Base-by-base conservation (phyloP, 1,284 basidiomycete species). In the Trametes hirsuta region DNA sequence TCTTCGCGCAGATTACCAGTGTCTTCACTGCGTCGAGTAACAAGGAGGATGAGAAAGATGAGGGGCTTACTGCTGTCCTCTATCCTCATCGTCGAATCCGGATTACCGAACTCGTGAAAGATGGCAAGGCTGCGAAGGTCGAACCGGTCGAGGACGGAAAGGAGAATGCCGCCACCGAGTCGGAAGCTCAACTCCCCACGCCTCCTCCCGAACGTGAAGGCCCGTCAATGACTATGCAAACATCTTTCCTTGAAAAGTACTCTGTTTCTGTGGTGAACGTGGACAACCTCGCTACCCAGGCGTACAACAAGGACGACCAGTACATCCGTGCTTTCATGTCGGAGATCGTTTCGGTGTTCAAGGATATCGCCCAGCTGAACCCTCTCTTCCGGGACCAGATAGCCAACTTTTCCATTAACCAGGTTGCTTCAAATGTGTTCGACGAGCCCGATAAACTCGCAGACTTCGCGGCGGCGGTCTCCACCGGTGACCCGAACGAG, bases 381-480 rank as follows among this genome's bases (percentile, higher is more conserved):
- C 95, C 96, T 0, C 87, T 98, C 63, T 98, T 99, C 88, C 91
- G 97, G 53, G 97, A 98, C 78, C 97, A 98, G 75, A 97, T 97
- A 66, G 94, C 94, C 68, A 97, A 96, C 75, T 98, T 98, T 76
- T 94, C 91, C 21, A 97, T 97, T 76, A 94, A 93, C 72, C 95
- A 97, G 75, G 90, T 94, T 50, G 92, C 95, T 4, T 87, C 93
- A n/a, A 98, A 97, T 75, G 94, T 99, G 56, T 98, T 99, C 70
- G 97, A 98, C 72, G 96, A 98, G 72, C 97, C 97, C 0, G 97
- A 98, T 77, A 97, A 97, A 75, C 87, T 99, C 34, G 97, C 97
- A 2, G 97, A 99, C 73, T 98, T 99, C 72, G 95, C 97, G 0
- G 97, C 97, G 0, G 97, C 97, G 0, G 95, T 99, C 0, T 95